These are phyloP conservation scores for Geotrichum phurueaensis DNA, from an alignment of 1,139 yeast genomes.

Conservation along the genomic window DNA sequence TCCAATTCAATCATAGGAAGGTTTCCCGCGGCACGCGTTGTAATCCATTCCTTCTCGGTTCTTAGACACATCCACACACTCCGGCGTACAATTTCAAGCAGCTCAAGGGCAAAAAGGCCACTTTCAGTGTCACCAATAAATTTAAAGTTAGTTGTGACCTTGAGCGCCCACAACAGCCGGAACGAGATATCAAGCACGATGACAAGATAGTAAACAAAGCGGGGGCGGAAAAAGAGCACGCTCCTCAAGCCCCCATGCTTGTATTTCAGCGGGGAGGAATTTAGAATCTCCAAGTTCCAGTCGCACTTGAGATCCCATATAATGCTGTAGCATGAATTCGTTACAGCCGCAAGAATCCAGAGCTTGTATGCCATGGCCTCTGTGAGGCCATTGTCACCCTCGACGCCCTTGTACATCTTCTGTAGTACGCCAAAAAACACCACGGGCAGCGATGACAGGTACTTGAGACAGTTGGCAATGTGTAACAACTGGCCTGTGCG, in stretches of 20 bases:
- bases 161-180: slow-evolving; percentile 71
- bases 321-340: slow-evolving; percentile 73
- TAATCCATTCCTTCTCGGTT: slow-evolving; percentile 63
- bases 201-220: slow-evolving; percentile 47
- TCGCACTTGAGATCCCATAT: slow-evolving; percentile 86
- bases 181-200: slow-evolving; percentile 54
- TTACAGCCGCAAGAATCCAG: slow-evolving; percentile 50
- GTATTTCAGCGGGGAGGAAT: slow-evolving; percentile 16
- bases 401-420: slow-evolving; percentile 17
- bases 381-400: slow-evolving; percentile 22
- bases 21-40: background rate
- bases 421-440: slow-evolving; percentile 34
- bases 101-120: slow-evolving; percentile 60
- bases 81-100: slow-evolving; percentile 71
- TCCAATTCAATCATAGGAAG: background rate
- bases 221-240: slow-evolving; percentile 21
- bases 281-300: slow-evolving; percentile 64
- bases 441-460: slow-evolving; percentile 65
- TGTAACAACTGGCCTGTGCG: slow-evolving; percentile 49
- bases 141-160: slow-evolving; percentile 35
- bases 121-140: slow-evolving; percentile 43
- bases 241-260: slow-evolving; percentile 17
- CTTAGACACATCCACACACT: slow-evolving; percentile 87
- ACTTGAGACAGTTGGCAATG: slow-evolving; percentile 66
- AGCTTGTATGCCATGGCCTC: slow-evolving; percentile 31